Percentiles rank a stretch among this genome's conserved stretches.
phyloP scores from a whole-genome alignment of 208 protist species.

The Leishmania mexicana region DNA sequence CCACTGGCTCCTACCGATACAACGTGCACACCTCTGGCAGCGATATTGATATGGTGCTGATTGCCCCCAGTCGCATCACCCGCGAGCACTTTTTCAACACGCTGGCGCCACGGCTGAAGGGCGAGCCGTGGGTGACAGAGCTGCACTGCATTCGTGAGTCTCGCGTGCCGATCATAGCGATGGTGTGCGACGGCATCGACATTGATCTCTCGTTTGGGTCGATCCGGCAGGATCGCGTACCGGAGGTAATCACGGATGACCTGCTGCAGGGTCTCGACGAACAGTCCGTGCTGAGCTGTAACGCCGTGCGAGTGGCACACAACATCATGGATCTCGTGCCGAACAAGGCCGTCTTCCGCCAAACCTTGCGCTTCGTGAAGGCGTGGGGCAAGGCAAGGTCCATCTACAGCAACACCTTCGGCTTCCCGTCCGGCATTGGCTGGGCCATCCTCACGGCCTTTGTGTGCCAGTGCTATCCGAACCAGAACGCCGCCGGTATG shows the following conservation, averaged over 20 bases:
- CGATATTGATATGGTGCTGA: conserved; percentile 98
- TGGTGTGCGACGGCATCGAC: conserved; percentile 95
- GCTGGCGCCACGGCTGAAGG: conserved; percentile 80
- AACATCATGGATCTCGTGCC: conserved; percentile 97
- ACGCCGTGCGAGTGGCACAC: conserved; percentile 96
- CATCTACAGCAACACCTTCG: conserved; percentile 97
- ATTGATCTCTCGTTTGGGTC: conserved; percentile 97
- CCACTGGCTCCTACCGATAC: conserved; percentile 98
- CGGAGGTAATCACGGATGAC: conserved; percentile 94
- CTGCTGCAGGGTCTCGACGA: conserved; percentile 94
- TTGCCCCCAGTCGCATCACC: conserved; percentile 93
- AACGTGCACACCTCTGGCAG: conserved; percentile 96
- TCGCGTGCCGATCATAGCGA: conserved; percentile 96
- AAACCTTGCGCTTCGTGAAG: conserved; percentile 96
- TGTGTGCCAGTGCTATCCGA: conserved; percentile 98
- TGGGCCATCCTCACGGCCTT: conserved; percentile 97
- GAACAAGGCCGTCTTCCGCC: conserved; percentile 94
- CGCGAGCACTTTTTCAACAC: conserved; percentile 95
- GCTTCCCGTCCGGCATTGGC: conserved; percentile 97
- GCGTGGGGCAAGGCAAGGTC: conserved; percentile 95
- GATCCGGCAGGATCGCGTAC: conserved; percentile 88
- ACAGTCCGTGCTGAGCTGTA: conserved; percentile 94
- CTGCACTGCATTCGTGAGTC: conserved; percentile 94
- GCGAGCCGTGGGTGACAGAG: conserved; percentile 81
- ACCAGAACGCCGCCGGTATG: conserved; percentile 91